Percentiles rank a stretch among this genome's conserved stretches.
Evolutionary conservation across 208 protist species (phyloP).

Genomic region (Crithidia bombi): DNA sequence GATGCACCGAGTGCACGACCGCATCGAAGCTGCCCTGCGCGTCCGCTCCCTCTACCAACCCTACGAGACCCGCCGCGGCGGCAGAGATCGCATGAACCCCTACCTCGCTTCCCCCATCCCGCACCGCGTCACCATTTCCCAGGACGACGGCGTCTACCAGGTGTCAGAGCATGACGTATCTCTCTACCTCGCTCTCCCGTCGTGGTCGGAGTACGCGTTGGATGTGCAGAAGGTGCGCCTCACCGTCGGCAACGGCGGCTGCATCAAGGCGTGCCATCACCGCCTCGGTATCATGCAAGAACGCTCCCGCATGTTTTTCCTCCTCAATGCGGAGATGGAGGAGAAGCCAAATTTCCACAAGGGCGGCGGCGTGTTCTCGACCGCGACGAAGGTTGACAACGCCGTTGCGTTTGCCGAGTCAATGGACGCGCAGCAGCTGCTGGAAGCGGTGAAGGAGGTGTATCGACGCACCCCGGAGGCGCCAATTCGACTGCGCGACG

Average conservation of each 20-base stretch:
- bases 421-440: conserved; percentile 80
- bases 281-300: conserved; percentile 93
- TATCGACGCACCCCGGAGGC: conserved; percentile 66
- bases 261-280: conserved; percentile 81
- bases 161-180: conserved; percentile 57
- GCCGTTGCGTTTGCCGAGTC: conserved; percentile 69
- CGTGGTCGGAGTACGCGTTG: conserved; percentile 69
- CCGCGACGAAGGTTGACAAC: conserved; percentile 84
- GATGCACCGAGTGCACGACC: conserved; percentile 85
- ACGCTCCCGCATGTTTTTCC: conserved; percentile 91
- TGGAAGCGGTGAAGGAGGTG: conserved; percentile 79
- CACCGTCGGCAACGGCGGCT: conserved; percentile 74
- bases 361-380: conserved; percentile 86
- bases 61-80: conserved; percentile 4
- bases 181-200: conserved; percentile 39
- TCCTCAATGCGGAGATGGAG: conserved; percentile 90
- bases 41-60: conserved; percentile 68
- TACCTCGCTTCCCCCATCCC: conserved; percentile 30
- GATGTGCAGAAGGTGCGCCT: conserved; percentile 78
- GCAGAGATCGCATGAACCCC: conserved; percentile 20
- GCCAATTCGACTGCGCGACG: conserved; percentile 56
- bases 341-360: conserved; percentile 78
- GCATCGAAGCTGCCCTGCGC: conserved; percentile 73
- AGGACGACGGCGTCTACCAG: conserved; percentile 68
- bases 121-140: conserved; percentile 50